Evolutionary conservation across 805 yeast species (phyloP).

Genomic region (Tetrapisispora fleetii): DNA sequence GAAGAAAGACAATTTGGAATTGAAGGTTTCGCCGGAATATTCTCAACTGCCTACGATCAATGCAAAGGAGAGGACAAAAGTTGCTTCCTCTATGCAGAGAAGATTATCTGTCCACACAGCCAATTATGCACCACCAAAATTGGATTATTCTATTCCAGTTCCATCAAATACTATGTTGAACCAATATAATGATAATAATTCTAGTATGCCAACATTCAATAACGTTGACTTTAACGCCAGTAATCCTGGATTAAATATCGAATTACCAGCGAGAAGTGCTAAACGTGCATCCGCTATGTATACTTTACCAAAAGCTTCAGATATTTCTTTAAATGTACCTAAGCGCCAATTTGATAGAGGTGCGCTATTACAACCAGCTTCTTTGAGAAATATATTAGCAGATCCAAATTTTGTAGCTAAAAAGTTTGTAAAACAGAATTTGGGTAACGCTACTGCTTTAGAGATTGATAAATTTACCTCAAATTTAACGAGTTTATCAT

Average conservation of each 20-base stretch:
- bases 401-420: conserved; percentile 39
- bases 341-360: background rate
- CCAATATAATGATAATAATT: background rate
- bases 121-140: conserved; percentile 21
- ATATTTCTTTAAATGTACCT: background rate
- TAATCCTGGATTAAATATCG: background rate
- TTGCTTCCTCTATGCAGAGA: conserved; percentile 35
- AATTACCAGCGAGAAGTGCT: background rate
- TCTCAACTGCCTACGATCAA: conserved; percentile 28
- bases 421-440: conserved; percentile 37
- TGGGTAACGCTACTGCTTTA: conserved; percentile 57
- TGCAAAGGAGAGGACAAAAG: conserved; percentile 30
- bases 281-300: background rate
- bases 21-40: conserved; percentile 1
- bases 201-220: background rate
- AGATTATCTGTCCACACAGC: conserved; percentile 35
- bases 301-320: background rate
- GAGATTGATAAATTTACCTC: conserved; percentile 64
- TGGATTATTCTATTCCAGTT: conserved; percentile 24
- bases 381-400: conserved; percentile 28
- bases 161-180: conserved; percentile 8
- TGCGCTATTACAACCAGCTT: conserved; percentile 1
- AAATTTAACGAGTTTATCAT: conserved; percentile 39
- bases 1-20: conserved; percentile 5
- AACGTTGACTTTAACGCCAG: background rate